phyloP scores from a whole-genome alignment of 352 stramenopile species.

The Paralagenidium karlingii region DNA sequence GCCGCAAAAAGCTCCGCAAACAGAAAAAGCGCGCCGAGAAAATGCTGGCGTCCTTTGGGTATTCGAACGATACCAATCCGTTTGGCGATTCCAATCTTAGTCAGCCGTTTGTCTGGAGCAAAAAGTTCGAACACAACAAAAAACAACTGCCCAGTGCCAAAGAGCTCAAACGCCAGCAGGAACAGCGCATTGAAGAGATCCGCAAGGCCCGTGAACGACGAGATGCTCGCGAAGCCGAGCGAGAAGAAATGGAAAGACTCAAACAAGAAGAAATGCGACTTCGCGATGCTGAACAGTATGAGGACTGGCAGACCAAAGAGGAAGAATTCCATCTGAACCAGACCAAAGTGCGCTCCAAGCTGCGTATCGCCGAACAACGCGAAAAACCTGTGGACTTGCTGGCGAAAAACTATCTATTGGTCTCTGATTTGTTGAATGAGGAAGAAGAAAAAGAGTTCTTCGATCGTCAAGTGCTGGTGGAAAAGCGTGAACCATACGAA shows the following conservation, averaged over 20 bases:
- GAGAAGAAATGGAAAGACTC: constrained; percentile 93
- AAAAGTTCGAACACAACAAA: constrained; percentile 81
- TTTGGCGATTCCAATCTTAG: constrained; percentile 97
- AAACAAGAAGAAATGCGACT: constrained; percentile 91
- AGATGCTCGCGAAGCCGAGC: constrained; percentile 80
- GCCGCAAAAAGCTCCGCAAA: constrained; percentile 38
- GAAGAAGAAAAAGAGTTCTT: constrained; percentile 22
- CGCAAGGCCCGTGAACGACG: constrained; percentile 89
- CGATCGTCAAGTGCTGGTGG: constrained; percentile 46
- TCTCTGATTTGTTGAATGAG: constrained; percentile 33
- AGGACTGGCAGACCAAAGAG: constrained; percentile 97
- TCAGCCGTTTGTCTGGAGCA: constrained; percentile 95
- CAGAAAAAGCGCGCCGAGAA: constrained; percentile 62
- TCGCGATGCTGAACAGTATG: constrained; percentile 93
- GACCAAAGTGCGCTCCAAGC: constrained; percentile 83
- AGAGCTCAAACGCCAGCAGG: constrained; percentile 52
- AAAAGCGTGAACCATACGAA: constrained; percentile 50
- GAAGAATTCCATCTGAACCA: constrained; percentile 96
- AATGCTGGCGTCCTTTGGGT: constrained; percentile 82
- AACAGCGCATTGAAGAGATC: constrained; percentile 91
- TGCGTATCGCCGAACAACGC: constrained; percentile 80
- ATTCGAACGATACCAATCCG: constrained; percentile 98
- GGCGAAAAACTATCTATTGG: constrained; percentile 97
- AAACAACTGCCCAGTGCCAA: constrained; percentile 22
- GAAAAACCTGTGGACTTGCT: constrained; percentile 94